A percentile compares a stretch with the other conserved stretches of the same genome.
These are phyloP conservation scores for Trypanosoma platydactyli DNA, from an alignment of 208 protist species.

Conservation along the genomic window DNA sequence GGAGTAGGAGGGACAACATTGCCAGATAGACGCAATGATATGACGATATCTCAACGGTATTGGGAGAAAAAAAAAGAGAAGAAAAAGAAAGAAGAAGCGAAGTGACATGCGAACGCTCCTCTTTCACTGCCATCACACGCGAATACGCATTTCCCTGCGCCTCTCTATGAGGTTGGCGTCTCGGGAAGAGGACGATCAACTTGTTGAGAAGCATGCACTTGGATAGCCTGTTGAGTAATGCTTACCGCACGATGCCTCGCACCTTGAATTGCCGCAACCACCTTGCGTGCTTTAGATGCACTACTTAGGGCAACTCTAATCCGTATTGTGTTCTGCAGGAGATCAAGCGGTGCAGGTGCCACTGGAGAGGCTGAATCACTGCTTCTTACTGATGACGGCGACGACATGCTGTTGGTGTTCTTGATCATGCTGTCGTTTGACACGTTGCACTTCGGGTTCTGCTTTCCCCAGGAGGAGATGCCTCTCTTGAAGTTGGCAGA, in stretches of 20 bases:
- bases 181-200: constrained; percentile 3
- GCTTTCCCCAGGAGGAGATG: background rate
- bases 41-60: constrained; percentile 8
- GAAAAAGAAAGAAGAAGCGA: constrained; percentile 15
- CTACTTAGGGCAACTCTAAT: constrained; percentile 21
- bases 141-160: background rate
- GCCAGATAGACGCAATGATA: constrained; percentile 2
- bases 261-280: constrained; percentile 12
- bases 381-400: background rate
- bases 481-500: constrained; percentile 27
- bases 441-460: background rate
- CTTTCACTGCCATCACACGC: constrained; percentile 4
- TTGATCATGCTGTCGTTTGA: background rate
- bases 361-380: background rate
- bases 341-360: background rate
- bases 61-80: background rate
- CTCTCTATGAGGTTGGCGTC: background rate
- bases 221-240: constrained; percentile 26
- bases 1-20: background rate
- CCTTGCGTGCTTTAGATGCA: constrained; percentile 13
- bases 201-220: background rate
- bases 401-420: background rate
- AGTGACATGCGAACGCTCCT: background rate
- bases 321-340: constrained; percentile 8
- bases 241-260: constrained; percentile 18